Conservation (phyloP, 352 stramenopile genomes). For the Poterioochromonas sp. region DNA sequence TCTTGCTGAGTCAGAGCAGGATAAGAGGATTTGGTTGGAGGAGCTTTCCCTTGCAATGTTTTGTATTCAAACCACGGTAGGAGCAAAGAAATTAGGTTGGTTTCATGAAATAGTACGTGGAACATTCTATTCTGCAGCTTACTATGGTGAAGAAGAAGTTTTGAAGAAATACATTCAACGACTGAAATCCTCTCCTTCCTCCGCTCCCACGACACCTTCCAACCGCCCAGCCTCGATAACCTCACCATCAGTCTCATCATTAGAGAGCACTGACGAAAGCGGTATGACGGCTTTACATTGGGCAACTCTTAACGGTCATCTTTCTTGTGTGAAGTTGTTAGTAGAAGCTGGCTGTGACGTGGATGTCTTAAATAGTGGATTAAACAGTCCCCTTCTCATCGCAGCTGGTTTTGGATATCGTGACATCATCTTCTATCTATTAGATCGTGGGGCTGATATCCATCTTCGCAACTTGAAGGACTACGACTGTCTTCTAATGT, state of each 20-base stretch:
- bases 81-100: background rate
- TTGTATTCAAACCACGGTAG: background rate
- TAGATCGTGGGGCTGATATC: conserved; percentile 30
- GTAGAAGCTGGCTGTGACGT: conserved; percentile 23
- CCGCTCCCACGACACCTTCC: too few relatives aligned
- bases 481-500: conserved; percentile 4
- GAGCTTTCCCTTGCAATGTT: background rate
- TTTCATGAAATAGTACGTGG: background rate
- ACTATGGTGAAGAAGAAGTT: background rate
- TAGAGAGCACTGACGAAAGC: background rate
- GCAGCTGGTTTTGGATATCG: conserved; percentile 23
- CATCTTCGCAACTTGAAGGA: conserved; percentile 14
- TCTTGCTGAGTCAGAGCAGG: conserved; percentile 9
- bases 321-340: conserved; percentile 20
- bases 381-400: conserved; percentile 3
- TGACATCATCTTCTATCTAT: background rate
- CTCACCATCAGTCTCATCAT: background rate
- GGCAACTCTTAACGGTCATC: background rate
- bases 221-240: too few relatives aligned
- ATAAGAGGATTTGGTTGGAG: conserved; percentile 22
- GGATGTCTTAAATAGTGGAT: conserved; percentile 21
- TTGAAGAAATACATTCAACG: background rate
- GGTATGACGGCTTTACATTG: conserved; percentile 28
- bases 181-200: too few relatives aligned
- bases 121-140: conserved; percentile 6